Evolutionary conservation across 2,329 filamentous ascomycete species (phyloP).

Genomic region (Penicillium sp.): DNA sequence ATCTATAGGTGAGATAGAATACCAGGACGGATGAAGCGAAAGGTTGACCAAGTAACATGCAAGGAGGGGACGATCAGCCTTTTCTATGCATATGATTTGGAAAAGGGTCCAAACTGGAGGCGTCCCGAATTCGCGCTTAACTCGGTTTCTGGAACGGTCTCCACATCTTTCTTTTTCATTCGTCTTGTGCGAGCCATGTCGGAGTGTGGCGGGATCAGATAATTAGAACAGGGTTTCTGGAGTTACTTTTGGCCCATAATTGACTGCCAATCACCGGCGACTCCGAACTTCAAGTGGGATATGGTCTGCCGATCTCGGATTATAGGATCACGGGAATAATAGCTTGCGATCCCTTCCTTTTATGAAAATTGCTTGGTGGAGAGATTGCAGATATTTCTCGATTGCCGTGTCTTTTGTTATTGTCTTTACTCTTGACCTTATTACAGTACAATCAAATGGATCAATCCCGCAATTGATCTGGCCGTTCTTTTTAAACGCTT

Average conservation of each 20-base stretch:
- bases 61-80: background rate
- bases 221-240: constrained; percentile 3
- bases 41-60: background rate
- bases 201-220: constrained; percentile 10
- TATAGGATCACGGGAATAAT: background rate
- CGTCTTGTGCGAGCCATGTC: background rate
- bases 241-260: background rate
- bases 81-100: constrained; percentile 2
- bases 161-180: constrained; percentile 2
- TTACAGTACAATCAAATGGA: no score
- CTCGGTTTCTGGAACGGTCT: constrained; percentile 6
- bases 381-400: no score
- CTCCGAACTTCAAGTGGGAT: background rate
- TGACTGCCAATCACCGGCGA: constrained; percentile 5
- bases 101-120: background rate
- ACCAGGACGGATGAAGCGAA: background rate
- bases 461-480: background rate
- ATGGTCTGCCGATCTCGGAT: constrained; percentile 4
- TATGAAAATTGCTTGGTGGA: background rate
- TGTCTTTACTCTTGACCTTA: background rate
- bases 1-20: background rate
- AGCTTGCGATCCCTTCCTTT: background rate
- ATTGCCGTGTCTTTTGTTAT: background rate
- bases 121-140: constrained; percentile 1
- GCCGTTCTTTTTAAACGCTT: background rate